Percentiles rank a stretch among this genome's conserved stretches.
Conservation (phyloP, 495 filamentous ascomycete species). For the Penicillium bovifimosum region DNA sequence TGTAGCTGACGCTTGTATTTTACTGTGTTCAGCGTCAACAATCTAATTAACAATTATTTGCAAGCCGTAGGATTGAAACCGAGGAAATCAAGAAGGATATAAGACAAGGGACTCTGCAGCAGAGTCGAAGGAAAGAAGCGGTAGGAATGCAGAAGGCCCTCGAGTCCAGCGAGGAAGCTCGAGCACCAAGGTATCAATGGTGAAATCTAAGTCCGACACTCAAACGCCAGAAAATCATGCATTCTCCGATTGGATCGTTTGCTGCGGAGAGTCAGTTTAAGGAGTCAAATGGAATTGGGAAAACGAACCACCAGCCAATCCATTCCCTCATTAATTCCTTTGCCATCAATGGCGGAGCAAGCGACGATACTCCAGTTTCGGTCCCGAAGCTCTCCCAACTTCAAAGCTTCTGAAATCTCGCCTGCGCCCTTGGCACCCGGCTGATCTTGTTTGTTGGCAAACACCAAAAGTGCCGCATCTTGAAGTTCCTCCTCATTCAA, state of each 20-base stretch:
- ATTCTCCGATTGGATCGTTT: slow-evolving; percentile 47
- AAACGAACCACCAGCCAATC: slow-evolving; percentile 92
- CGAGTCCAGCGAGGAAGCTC: slow-evolving; percentile 12
- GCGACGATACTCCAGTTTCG: slow-evolving; percentile 99
- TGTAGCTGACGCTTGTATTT: not conserved
- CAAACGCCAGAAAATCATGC: slow-evolving; percentile 35
- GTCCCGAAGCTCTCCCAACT: slow-evolving; percentile 83
- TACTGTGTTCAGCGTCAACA: slow-evolving; percentile 7
- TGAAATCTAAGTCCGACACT: slow-evolving; percentile 33
- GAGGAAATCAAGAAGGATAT: slow-evolving; percentile 33
- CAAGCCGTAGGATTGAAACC: slow-evolving; percentile 22
- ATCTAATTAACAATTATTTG: slow-evolving; percentile 40
- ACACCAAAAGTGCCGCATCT: slow-evolving; percentile 87
- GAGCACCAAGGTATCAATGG: slow-evolving; percentile 29
- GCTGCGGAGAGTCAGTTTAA: slow-evolving; percentile 23
- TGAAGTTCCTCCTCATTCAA: slow-evolving; percentile 92
- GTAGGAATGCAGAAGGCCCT: slow-evolving; percentile 19
- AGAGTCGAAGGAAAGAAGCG: slow-evolving; percentile 26
- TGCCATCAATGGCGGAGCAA: slow-evolving; percentile 92
- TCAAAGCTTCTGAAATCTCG: slow-evolving; percentile 90
- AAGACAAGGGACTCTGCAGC: slow-evolving; percentile 33
- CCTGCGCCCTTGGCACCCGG: slow-evolving; percentile 94
- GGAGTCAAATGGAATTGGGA: not conserved
- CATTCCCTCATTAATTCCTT: slow-evolving; percentile 93
- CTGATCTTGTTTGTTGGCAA: slow-evolving; percentile 99